Evolutionary conservation across 2,329 filamentous ascomycete species (phyloP), one percentile per base, ranked within the genome.

Genomic region (Rhynchosporium graminicola): DNA sequence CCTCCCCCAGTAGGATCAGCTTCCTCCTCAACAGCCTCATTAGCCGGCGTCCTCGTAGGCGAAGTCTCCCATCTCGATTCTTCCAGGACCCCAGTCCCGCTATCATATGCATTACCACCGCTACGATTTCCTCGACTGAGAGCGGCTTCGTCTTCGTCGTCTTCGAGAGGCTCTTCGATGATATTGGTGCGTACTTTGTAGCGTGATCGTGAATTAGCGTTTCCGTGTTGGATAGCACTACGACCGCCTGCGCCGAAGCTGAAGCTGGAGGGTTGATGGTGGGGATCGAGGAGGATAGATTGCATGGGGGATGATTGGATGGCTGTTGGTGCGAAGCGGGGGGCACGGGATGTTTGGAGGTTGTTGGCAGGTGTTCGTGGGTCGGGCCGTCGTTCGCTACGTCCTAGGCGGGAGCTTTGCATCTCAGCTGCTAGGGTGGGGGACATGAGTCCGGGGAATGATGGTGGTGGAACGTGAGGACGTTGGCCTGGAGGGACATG

Each of bases 221-320:
- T 74, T 57, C 78, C 74, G 57, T 79, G 76, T 63, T 83, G 77
- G n/a, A 77, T 71, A 57, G 80, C 83, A 45, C 80, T 78, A 20
- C 71, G 20, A 20, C 20, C 20, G 20, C 20, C 20, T 20, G 1
- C 76, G 1, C 77, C 77, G 42, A 79, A 73, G 4, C 77, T 77
- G 9, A 81, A 79, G 1, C 78, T 77, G 1, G 80, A 78, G 5
- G 89, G 89, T 64, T 92, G 89, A 65, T 93, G 87, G 71, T 90
- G 89, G 2, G 89, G 86, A 74, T 93, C 90, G 2, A 93, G 79
- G 1, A 93, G 79, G 67, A 90, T 84, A 1, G 89, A 92, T 20
- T 86, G 84, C 82, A 90, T 87, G 4, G 88, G 88, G 9, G 83
- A 70, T 29, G 65, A 67, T 43, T 73, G 66, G 57, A 65, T 42